Percentiles rank a stretch among this genome's conserved stretches.
Evolutionary conservation across 2,329 filamentous ascomycete species (phyloP).

Genomic region (Aplosporella prunicola): DNA sequence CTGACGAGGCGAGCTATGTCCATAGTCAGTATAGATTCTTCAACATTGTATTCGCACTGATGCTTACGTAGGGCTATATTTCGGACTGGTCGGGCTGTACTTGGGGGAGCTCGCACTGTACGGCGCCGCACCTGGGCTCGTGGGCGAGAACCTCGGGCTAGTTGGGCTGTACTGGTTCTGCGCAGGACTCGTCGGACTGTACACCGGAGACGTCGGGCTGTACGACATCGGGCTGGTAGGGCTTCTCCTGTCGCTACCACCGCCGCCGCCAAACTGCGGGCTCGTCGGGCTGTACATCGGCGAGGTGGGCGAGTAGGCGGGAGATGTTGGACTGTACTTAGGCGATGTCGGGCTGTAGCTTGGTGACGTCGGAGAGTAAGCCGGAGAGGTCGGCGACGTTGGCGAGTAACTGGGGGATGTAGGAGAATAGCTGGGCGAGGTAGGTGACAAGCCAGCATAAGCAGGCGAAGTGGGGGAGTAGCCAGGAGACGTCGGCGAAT

Average conservation of each 20-base stretch:
- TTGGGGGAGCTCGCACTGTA: slow-evolving; percentile 32
- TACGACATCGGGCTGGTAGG: slow-evolving; percentile 58
- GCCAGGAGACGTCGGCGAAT: slow-evolving; percentile 62
- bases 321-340: slow-evolving; percentile 51
- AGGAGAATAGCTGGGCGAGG: slow-evolving; percentile 41
- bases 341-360: slow-evolving; percentile 44
- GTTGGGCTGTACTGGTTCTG: slow-evolving; percentile 42
- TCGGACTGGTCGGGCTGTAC: slow-evolving; percentile 36
- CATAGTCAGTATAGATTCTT: neutral
- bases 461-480: slow-evolving; percentile 47
- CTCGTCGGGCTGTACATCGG: slow-evolving; percentile 47
- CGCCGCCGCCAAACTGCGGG: slow-evolving; percentile 29
- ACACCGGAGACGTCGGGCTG: slow-evolving; percentile 55
- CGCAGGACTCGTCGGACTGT: slow-evolving; percentile 47
- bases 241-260: slow-evolving; percentile 23
- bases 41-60: slow-evolving; percentile 15
- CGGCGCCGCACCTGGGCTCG: slow-evolving; percentile 25
- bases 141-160: slow-evolving; percentile 26
- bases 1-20: slow-evolving; percentile 4
- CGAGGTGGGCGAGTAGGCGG: slow-evolving; percentile 47
- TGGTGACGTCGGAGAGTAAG: slow-evolving; percentile 44
- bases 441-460: slow-evolving; percentile 36
- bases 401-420: slow-evolving; percentile 53
- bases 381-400: slow-evolving; percentile 50
- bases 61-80: slow-evolving; percentile 40